A percentile compares a stretch with the other conserved stretches of the same genome.
phyloP scores from a whole-genome alignment of 176 grass and related monocot species.

The Aegilops umbellulata region DNA sequence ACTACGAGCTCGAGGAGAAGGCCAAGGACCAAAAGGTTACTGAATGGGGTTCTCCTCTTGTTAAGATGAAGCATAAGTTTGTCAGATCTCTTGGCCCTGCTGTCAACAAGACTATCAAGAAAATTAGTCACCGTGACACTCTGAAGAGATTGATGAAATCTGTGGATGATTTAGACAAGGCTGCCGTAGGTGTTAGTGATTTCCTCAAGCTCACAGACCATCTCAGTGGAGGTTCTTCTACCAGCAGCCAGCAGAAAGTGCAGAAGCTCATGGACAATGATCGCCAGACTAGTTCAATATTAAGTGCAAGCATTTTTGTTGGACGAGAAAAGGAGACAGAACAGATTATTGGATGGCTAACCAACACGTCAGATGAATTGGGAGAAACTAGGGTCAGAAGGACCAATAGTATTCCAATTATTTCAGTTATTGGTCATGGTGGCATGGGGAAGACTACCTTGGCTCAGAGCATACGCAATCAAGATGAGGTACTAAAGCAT shows the following conservation, averaged over 20 bases:
- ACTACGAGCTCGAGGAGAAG: slow-evolving; percentile 29
- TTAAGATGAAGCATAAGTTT: slow-evolving; percentile 18
- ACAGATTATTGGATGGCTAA: neutral
- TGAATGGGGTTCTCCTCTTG: neutral
- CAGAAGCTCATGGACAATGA: neutral
- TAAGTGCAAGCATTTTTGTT: neutral
- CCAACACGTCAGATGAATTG: no score
- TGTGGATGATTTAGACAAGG: neutral
- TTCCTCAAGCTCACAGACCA: neutral
- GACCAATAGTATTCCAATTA: neutral
- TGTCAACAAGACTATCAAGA: neutral
- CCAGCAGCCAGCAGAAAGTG: neutral
- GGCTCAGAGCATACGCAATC: slow-evolving; percentile 9
- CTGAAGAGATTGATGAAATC: neutral
- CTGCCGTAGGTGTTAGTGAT: neutral
- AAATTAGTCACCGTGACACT: neutral
- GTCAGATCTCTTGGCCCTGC: slow-evolving; percentile 10
- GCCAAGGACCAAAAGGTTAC: neutral
- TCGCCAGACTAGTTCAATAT: slow-evolving; percentile 25
- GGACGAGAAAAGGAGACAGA: neutral
- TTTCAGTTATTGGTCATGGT: slow-evolving; percentile 28
- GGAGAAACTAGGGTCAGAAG: neutral
- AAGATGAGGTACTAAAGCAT: neutral
- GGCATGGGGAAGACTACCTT: slow-evolving; percentile 49
- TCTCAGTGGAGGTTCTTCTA: neutral